Conservation (phyloP, 768 basidiomycete species). For the Lactifluus echinatus region DNA sequence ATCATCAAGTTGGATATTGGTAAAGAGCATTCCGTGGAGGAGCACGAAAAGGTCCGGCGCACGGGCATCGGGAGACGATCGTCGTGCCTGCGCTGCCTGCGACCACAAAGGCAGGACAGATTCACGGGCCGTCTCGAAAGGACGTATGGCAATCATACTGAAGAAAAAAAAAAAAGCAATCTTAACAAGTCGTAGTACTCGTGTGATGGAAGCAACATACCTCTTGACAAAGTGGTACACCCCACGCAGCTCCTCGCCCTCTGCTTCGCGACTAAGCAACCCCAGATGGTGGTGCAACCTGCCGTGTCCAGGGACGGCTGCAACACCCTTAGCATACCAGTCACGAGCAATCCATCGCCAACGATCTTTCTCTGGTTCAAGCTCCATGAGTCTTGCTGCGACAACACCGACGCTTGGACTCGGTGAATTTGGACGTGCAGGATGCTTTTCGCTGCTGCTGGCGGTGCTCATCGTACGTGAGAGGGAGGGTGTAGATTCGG, state of each 20-base stretch:
- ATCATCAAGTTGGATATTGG: slow-evolving; percentile 88
- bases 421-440: slow-evolving; percentile 27
- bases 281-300: slow-evolving; percentile 93
- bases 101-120: slow-evolving; percentile 89
- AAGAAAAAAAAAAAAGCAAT: background rate
- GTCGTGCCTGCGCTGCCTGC: slow-evolving; percentile 56
- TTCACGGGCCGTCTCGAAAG: slow-evolving; percentile 83
- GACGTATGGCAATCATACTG: slow-evolving; percentile 88
- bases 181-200: background rate
- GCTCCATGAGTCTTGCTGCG: slow-evolving; percentile 71
- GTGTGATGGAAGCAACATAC: slow-evolving; percentile 39
- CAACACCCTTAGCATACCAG: slow-evolving; percentile 86
- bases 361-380: slow-evolving; percentile 86
- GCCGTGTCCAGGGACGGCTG: slow-evolving; percentile 88
- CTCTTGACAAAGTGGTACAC: slow-evolving; percentile 95
- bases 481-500: slow-evolving; percentile 10
- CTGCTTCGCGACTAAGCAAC: slow-evolving; percentile 73
- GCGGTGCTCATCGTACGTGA: slow-evolving; percentile 10
- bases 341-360: slow-evolving; percentile 87
- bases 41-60: slow-evolving; percentile 79
- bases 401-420: slow-evolving; percentile 75
- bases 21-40: slow-evolving; percentile 96
- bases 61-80: slow-evolving; percentile 65
- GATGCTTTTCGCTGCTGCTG: slow-evolving; percentile 13
- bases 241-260: slow-evolving; percentile 71